Percentiles rank a stretch among this genome's conserved stretches.
These are phyloP conservation scores for Arabis alpina DNA, from an alignment of 345 rosid genomes.

Conservation along the genomic window DNA sequence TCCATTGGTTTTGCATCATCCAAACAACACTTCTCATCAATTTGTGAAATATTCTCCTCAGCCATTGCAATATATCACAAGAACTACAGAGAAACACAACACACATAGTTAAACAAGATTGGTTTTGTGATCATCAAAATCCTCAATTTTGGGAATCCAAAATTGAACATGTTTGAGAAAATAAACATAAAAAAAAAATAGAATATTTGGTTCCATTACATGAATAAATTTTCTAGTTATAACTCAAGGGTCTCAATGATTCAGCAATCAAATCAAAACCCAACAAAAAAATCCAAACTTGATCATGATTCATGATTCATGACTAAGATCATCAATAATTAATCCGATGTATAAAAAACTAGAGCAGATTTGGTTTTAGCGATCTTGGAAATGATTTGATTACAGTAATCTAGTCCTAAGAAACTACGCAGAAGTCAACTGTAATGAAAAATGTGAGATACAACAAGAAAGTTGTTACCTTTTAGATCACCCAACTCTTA, in stretches of 20 bases:
- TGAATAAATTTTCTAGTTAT: background rate
- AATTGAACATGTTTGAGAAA: too few relatives aligned
- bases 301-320: background rate
- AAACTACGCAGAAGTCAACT: slow-evolving; percentile 1
- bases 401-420: too few relatives aligned
- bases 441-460: slow-evolving; percentile 17
- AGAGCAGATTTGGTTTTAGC: slow-evolving; percentile 18
- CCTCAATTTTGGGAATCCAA: background rate
- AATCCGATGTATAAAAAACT: background rate
- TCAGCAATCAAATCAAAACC: slow-evolving; percentile 16
- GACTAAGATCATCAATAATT: background rate
- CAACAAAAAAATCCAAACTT: background rate
- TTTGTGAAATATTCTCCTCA: slow-evolving; percentile 39
- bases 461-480: slow-evolving; percentile 39
- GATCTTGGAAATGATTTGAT: slow-evolving; percentile 2
- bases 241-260: background rate
- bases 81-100: too few relatives aligned
- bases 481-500: slow-evolving; percentile 30
- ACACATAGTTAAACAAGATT: too few relatives aligned
- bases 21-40: slow-evolving; percentile 36
- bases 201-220: slow-evolving; percentile 7
- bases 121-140: slow-evolving; percentile 3
- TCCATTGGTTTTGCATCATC: slow-evolving; percentile 30
- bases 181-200: background rate
- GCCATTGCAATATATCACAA: slow-evolving; percentile 28